Evolutionary conservation across 2,329 filamentous ascomycete species (phyloP).

Genomic region (Leptographium radiaticola): DNA sequence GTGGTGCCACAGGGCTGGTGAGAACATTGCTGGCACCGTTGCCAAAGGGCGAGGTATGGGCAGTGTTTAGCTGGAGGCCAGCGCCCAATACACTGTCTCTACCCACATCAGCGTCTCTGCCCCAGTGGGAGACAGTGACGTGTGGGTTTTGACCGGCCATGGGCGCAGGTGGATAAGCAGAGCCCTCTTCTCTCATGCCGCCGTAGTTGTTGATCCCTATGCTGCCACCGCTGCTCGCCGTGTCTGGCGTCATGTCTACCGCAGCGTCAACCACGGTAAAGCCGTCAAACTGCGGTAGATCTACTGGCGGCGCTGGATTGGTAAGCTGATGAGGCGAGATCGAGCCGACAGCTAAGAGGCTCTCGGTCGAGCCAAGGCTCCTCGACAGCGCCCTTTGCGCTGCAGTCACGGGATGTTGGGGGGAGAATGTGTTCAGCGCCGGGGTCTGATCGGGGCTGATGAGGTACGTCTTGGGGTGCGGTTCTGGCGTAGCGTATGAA

Average conservation of each 20-base stretch:
- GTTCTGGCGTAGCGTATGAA: constrained; percentile 9
- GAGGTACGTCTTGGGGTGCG: constrained; percentile 22
- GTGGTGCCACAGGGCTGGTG: background rate
- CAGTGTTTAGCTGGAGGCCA: background rate
- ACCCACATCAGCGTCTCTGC: constrained; percentile 7
- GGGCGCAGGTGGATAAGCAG: constrained; percentile 15
- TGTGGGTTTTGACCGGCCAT: constrained; percentile 38
- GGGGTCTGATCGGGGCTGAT: constrained; percentile 40
- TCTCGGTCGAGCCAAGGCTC: constrained; percentile 9
- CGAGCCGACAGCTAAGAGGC: constrained; percentile 11
- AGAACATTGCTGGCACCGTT: constrained; percentile 20
- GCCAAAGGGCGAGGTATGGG: constrained; percentile 11
- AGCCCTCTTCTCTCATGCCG: constrained; percentile 30
- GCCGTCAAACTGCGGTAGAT: constrained; percentile 13
- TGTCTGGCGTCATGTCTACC: constrained; percentile 33
- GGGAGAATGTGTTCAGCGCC: constrained; percentile 32
- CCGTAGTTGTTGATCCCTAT: constrained; percentile 4
- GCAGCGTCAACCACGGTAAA: constrained; percentile 13
- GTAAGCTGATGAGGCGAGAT: constrained; percentile 29
- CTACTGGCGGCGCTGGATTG: constrained; percentile 23
- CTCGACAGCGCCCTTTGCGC: background rate
- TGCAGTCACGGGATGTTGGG: constrained; percentile 13
- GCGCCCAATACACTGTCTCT: background rate
- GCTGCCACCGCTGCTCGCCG: constrained; percentile 30
- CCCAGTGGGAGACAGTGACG: constrained; percentile 45